Conservation (phyloP, 805 yeast species). For the Komagataella pseudopastoris region DNA sequence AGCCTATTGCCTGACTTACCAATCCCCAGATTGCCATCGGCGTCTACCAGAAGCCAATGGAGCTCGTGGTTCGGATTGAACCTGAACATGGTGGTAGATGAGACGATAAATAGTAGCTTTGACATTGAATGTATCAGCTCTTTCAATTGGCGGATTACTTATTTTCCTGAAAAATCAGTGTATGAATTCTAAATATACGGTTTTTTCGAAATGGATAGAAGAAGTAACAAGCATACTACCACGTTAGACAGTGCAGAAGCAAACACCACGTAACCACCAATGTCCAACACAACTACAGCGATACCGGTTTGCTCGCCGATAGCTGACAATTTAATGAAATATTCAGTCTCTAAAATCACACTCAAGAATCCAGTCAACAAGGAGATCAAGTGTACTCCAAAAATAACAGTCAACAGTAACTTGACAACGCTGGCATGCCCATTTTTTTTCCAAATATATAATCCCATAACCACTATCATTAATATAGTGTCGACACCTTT, state of each 20-base stretch:
- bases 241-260: background rate
- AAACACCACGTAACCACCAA: background rate
- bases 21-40: conserved; percentile 2
- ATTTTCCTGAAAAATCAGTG: conserved; percentile 40
- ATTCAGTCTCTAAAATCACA: background rate
- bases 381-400: background rate
- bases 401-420: background rate
- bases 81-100: conserved; percentile 47
- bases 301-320: background rate
- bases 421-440: background rate
- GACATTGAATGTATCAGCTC: conserved; percentile 39
- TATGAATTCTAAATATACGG: conserved; percentile 5
- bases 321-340: background rate
- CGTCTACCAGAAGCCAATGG: conserved; percentile 35
- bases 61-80: conserved; percentile 63
- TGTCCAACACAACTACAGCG: background rate
- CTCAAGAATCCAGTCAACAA: background rate
- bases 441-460: background rate
- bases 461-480: background rate
- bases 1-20: conserved; percentile 21
- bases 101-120: conserved; percentile 20
- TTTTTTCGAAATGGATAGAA: background rate
- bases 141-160: conserved; percentile 54
- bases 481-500: background rate
- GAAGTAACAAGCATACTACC: background rate